These are phyloP conservation scores for Fusarium humuli DNA, from an alignment of 2,329 filamentous ascomycete species.

Conservation along the genomic window DNA sequence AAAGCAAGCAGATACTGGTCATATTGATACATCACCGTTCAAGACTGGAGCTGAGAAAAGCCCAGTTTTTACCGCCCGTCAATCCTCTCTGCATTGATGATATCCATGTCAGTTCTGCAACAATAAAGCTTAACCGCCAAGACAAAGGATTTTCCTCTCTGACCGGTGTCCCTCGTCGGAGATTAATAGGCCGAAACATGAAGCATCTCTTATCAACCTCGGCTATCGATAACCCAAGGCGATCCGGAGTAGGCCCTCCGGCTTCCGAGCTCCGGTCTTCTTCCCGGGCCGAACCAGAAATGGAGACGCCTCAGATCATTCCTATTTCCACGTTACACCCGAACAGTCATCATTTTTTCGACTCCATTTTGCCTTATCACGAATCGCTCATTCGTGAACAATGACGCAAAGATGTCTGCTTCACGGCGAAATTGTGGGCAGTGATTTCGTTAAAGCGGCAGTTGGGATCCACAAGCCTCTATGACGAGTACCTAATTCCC, in stretches of 20 bases:
- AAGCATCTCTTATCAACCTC: neutral
- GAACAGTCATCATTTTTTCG: neutral
- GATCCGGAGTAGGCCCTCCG: neutral
- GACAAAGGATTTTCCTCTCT: neutral
- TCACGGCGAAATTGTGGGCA: neutral
- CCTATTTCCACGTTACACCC: slow-evolving; percentile 13
- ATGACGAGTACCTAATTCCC: slow-evolving; percentile 13
- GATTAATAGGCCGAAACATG: neutral
- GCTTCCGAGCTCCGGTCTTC: neutral
- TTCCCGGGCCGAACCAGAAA: slow-evolving; percentile 6
- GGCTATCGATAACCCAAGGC: slow-evolving; percentile 2
- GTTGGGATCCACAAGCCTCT: slow-evolving; percentile 3
- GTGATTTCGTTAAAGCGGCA: neutral
- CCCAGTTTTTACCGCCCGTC: neutral
- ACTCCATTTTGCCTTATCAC: slow-evolving; percentile 28
- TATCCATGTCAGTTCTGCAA: neutral
- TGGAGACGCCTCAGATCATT: neutral
- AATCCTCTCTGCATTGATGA: neutral
- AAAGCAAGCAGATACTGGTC: neutral
- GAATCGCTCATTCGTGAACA: slow-evolving; percentile 13
- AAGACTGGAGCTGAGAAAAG: neutral
- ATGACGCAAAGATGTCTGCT: neutral
- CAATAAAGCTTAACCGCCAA: neutral
- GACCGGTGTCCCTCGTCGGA: neutral
- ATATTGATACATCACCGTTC: neutral